Evolutionary conservation across 129 eudicot genomes (phyloP), one percentile per base, ranked within the genome.

Genomic region (Logfia minima): DNA sequence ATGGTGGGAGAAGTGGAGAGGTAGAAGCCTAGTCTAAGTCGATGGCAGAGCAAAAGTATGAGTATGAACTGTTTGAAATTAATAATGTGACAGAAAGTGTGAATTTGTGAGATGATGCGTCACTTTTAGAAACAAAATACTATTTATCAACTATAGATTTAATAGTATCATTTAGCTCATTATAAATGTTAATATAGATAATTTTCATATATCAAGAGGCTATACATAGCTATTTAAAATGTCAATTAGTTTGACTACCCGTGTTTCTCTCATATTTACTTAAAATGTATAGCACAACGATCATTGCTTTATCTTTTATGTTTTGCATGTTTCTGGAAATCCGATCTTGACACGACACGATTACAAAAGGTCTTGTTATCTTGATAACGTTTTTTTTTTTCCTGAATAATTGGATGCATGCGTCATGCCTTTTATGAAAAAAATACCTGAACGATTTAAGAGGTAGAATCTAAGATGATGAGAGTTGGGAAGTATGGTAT

Each of bases 391-490:
- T 61, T 31, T 48, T 17, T 17, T 21, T n/a, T 65, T 66, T 63
- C 77, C 58, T 10, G 21, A 71, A 71, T 79, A 5, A 79, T 61
- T 79, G 82, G 71, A 79, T 70, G 77, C 82, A 43, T 79, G 71
- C 72, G 71, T 79, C 82, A 79, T 71, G 34, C 55, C 22, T 67
- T 77, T 22, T 53, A 35, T 39, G 41, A 22, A 14, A 7, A 59
- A 61, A 66, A 22, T 19, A 32, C 24, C 18, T 68, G 19, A n/a
- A 7, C 3, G 34, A 61, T 24, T 7, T 37, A 72, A 51, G 73
- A 79, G 63, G 83, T 21, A 72, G 78, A 71, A 63, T 79, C 53
- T 52, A 52, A 79, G 73, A 79, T 66, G 78, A 79, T 64, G 70
- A 79, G 77, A 79, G 64, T 45, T 70, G 35, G 66, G 62, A 79